Base-by-base conservation (phyloP, 2,329 filamentous ascomycete genomes). In the Calonectria naviculata region DNA sequence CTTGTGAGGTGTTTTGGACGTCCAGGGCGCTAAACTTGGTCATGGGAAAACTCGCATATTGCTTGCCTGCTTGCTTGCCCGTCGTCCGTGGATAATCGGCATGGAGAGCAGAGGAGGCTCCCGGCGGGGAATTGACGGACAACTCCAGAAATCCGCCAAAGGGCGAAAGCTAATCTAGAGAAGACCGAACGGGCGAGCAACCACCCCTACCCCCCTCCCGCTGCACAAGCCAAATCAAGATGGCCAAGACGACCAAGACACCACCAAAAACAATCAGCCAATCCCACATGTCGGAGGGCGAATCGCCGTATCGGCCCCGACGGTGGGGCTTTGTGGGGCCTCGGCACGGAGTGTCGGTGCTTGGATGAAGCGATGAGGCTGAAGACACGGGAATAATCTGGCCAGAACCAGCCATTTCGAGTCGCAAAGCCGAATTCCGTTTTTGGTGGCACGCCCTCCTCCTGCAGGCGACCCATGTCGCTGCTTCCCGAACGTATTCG, bases 271-370 rank as follows among this genome's bases (percentile, higher is more conserved):
- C 21, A 41, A 47, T 60, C 56, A 56, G 54, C 54, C 38, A 42
- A 60, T 38, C 47, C 60, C 41, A 49, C 62, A 67, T 34, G 56
- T 77, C 75, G 75, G 75, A 68, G 71, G 58, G 70, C 70, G 71
- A 71, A 71, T 52, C 68, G 70, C 75, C 74, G 75, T 72, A 67
- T 67, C 47, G 66, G 63, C 63, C 66, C 65, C 73, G 70, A 54
- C 42, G 21, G 65, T 64, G 71, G 73, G 58, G 12, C 64, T 13
- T 3, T 10, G 49, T 36, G 24, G 69, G 65, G 36, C 73, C 75
- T 71, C 73, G 69, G 71, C 74, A 73, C 75, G 71, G 71, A 75
- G 68, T 24, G 46, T 77, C 71, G 70, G 74, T 61, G 28, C 12
- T 44, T 63, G 65, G 38, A 31, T 63, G 60, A 28, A 72, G 64